Conservation (phyloP, 192 early-diverging fungal genomes). For the Dissophora ornata region DNA sequence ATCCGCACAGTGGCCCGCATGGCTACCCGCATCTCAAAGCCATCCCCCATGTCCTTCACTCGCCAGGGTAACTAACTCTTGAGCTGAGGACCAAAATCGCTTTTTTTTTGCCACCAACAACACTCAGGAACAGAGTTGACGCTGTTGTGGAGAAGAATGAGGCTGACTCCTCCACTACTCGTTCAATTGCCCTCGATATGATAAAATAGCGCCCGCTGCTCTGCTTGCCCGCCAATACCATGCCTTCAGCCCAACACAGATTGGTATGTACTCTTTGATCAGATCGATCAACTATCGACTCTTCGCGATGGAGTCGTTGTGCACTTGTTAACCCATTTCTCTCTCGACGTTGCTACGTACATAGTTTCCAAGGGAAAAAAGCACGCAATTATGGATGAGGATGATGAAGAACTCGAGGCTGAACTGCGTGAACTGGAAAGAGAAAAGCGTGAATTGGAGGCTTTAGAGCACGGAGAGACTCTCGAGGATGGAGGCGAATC, state of each 20-base stretch:
- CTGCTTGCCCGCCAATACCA: constrained; percentile 44
- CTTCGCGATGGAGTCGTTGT: background rate
- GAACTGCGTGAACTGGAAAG: constrained; percentile 45
- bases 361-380: constrained; percentile 47
- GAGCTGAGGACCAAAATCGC: background rate
- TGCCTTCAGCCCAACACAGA: constrained; percentile 46
- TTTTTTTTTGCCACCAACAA: background rate
- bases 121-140: background rate
- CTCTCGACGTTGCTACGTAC: too few species aligned
- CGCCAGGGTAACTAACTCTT: constrained; percentile 33
- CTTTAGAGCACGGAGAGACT: constrained; percentile 33
- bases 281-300: background rate
- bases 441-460: constrained; percentile 49
- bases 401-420: constrained; percentile 49
- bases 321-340: background rate
- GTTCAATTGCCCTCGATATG: background rate
- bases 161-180: background rate
- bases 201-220: constrained; percentile 28
- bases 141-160: background rate
- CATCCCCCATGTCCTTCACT: constrained; percentile 7
- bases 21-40: constrained; percentile 25
- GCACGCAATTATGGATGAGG: constrained; percentile 48
- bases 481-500: background rate
- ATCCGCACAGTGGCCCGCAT: constrained; percentile 44
- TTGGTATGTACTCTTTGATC: constrained; percentile 23